phyloP scores from a whole-genome alignment of 78 protist genomes.

The Blattamonas nauphoetae region DNA sequence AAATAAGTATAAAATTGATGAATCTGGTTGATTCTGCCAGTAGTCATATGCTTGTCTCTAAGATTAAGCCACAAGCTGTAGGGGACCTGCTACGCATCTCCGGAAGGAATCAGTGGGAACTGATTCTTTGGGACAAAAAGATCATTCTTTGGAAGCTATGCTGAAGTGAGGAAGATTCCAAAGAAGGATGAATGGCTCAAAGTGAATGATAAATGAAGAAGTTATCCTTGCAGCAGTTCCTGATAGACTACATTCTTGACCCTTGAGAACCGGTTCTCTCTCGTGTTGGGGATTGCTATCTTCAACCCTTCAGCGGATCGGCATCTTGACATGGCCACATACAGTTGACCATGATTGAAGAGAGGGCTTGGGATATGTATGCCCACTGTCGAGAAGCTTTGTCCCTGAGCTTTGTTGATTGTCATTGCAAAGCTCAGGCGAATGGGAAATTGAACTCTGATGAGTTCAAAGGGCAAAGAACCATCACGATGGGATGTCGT shows the following conservation, averaged over 20 bases:
- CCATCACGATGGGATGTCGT: background rate
- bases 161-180: no score
- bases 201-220: no score
- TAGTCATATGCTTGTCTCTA: no score
- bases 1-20: no score
- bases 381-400: background rate
- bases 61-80: no score
- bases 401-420: slow-evolving; percentile 3
- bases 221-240: background rate
- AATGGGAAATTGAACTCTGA: background rate
- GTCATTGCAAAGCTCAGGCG: slow-evolving; percentile 1
- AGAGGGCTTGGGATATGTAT: background rate
- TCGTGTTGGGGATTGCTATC: background rate
- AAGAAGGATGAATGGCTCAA: no score
- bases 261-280: background rate
- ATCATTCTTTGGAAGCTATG: no score
- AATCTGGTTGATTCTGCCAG: no score
- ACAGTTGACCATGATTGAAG: slow-evolving; percentile 4
- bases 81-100: no score
- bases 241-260: background rate
- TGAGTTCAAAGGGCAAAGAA: background rate
- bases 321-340: background rate
- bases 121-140: no score
- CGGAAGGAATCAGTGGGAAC: no score
- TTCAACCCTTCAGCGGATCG: background rate